Base-by-base conservation (phyloP, 805 yeast species). In the Dipodascopsis uninucleata region DNA sequence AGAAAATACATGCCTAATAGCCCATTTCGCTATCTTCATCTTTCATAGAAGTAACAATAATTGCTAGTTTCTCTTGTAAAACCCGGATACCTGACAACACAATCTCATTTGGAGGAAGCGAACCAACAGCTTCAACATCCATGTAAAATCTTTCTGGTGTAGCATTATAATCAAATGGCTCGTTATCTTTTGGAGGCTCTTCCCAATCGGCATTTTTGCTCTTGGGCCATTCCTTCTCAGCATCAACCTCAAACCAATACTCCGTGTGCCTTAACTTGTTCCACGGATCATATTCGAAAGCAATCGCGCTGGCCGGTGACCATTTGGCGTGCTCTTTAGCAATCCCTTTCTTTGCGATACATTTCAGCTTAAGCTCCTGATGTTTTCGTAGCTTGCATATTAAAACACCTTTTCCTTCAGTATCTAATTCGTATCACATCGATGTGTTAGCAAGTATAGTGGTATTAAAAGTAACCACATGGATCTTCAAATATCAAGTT, bases 281-380 rank as follows among this genome's bases (percentile, higher is more conserved):
- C 94, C 96, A 90, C n/a, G 99, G 98, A 61, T 90, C 98, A 62
- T 90, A 90, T 66, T 90, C 98, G 60, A 90, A 90, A 16, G 95
- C 97, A 43, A 90, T 77, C 18, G 97, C 97, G 0, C 97, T 77
- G 56, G 95, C 84, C 9, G 98, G 97, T 5, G 93, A 82, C 99
- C 99, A 93, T 62, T 93, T 93, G 39, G 98, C 96, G 63, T 93
- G 99, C 64, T 93, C 99, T 33, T 57, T 57, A 2, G 60, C 61
- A n/a, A 57, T 57, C 3, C 57, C 57, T 35, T 93, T 93, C 67
- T 93, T 93, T 43, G 99, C 98, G 52, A 93, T 83, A 68, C 99
- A 93, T 56, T 82, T 81, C 49, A 93, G 70, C 57, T 82, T 78
- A 58, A 93, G 72, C 63, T 90, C 96, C 70, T 93, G 99, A 59